Evolutionary conservation across 2,329 filamentous ascomycete genomes (phyloP).

Genomic region (Paracoccidioides brasiliensis): DNA sequence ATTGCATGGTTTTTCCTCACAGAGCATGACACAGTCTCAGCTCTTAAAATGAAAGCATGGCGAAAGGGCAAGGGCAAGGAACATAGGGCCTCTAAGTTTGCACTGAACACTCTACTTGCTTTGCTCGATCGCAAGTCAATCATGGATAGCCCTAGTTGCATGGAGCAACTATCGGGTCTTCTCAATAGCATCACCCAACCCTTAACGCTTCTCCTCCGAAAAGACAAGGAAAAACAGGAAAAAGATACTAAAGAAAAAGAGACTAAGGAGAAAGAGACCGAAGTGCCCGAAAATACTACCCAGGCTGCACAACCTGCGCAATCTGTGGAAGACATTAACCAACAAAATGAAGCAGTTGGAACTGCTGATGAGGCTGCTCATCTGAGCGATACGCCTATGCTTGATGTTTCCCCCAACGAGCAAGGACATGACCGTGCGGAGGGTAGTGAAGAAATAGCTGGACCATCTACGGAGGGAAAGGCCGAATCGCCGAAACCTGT

Average conservation of each 20-base stretch:
- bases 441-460: slow-evolving; percentile 20
- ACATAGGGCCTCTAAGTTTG: slow-evolving; percentile 69
- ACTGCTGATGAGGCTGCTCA: slow-evolving; percentile 13
- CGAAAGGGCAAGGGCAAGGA: slow-evolving; percentile 86
- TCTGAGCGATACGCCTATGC: slow-evolving; percentile 27
- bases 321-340: not conserved
- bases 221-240: slow-evolving; percentile 60
- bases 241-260: slow-evolving; percentile 29
- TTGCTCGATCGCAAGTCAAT: slow-evolving; percentile 88
- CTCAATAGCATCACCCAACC: slow-evolving; percentile 81
- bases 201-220: slow-evolving; percentile 66
- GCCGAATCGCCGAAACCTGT: slow-evolving; percentile 24
- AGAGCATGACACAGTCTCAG: slow-evolving; percentile 71
- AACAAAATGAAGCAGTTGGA: slow-evolving; percentile 13
- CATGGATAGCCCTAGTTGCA: slow-evolving; percentile 91
- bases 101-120: slow-evolving; percentile 78
- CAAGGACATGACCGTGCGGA: slow-evolving; percentile 25
- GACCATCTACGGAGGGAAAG: slow-evolving; percentile 30
- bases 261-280: slow-evolving; percentile 26
- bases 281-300: slow-evolving; percentile 12
- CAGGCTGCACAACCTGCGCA: not conserved
- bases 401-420: slow-evolving; percentile 22
- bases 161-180: slow-evolving; percentile 81
- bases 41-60: slow-evolving; percentile 61
- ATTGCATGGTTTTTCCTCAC: slow-evolving; percentile 86